These are phyloP conservation scores for Brettanomyces bruxellensis DNA, from an alignment of 805 yeast species.

Conservation along the genomic window DNA sequence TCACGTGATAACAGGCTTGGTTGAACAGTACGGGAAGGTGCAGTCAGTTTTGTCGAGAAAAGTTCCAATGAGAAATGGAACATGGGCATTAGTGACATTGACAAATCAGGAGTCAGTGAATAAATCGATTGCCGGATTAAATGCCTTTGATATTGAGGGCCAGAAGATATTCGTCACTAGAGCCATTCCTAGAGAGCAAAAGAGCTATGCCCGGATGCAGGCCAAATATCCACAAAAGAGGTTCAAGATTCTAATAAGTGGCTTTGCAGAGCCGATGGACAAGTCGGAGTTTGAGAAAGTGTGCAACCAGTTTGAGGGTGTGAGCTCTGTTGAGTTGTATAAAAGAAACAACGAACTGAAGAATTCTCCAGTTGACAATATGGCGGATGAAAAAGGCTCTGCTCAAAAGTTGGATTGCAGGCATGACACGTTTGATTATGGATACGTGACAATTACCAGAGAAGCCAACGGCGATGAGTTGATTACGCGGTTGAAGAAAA, in stretches of 20 bases:
- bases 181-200: conserved; percentile 26
- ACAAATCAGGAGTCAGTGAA: conserved; percentile 19
- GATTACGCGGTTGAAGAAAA: conserved; percentile 11
- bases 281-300: conserved; percentile 16
- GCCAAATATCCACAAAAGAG: conserved; percentile 13
- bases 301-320: conserved; percentile 18
- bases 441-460: conserved; percentile 21
- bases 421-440: conserved; percentile 13
- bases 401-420: too few species aligned
- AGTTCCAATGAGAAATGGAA: conserved; percentile 21
- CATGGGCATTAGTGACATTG: conserved; percentile 26
- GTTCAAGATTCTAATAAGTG: conserved; percentile 20
- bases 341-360: conserved; percentile 7
- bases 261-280: conserved; percentile 15
- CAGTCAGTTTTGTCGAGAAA: conserved; percentile 16
- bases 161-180: conserved; percentile 22
- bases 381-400: too few species aligned
- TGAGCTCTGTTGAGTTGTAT: conserved; percentile 20
- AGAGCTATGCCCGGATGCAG: conserved; percentile 15
- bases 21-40: conserved; percentile 25
- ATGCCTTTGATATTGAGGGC: conserved; percentile 20
- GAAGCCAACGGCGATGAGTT: conserved; percentile 18
- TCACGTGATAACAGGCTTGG: conserved; percentile 15
- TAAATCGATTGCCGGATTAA: conserved; percentile 17
- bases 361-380: too few species aligned